Evolutionary conservation across 179 eudicot species (phyloP).

Genomic region (Beta macrorhiza): DNA sequence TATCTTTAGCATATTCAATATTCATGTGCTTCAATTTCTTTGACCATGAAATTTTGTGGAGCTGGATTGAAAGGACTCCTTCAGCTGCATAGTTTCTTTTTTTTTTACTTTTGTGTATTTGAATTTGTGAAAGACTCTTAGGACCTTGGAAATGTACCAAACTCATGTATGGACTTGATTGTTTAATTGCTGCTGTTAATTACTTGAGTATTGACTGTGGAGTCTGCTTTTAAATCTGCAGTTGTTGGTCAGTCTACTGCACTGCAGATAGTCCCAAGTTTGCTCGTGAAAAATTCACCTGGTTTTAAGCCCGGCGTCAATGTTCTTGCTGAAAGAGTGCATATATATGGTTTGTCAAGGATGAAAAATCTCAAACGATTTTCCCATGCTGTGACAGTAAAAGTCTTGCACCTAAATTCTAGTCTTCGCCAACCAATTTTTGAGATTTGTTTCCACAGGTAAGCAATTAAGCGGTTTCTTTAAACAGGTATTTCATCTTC

Average conservation of each 20-base stretch:
- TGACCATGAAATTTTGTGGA: neutral
- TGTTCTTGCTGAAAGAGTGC: constrained; percentile 61
- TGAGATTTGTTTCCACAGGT: constrained; percentile 90
- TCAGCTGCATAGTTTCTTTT: neutral
- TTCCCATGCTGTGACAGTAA: constrained; percentile 62
- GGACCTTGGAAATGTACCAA: neutral
- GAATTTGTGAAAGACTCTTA: neutral
- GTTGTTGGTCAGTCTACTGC: constrained; percentile 47
- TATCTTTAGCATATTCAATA: neutral
- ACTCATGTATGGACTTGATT: neutral
- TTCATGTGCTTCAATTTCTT: neutral
- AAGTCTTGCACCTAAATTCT: constrained; percentile 50
- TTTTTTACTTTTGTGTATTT: too few relatives aligned
- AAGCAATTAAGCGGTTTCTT: constrained; percentile 26
- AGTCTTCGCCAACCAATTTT: constrained; percentile 45
- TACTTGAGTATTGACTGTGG: constrained; percentile 16
- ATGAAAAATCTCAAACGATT: constrained; percentile 53
- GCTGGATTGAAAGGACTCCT: neutral
- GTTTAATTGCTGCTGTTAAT: neutral
- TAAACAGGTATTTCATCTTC: neutral
- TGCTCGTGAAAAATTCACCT: constrained; percentile 59
- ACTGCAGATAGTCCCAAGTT: constrained; percentile 50
- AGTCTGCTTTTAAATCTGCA: constrained; percentile 31
- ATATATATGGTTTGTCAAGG: constrained; percentile 67
- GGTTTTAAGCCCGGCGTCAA: constrained; percentile 57